phyloP scores from a whole-genome alignment of 106 monocot species.

The Acorus calamus region DNA sequence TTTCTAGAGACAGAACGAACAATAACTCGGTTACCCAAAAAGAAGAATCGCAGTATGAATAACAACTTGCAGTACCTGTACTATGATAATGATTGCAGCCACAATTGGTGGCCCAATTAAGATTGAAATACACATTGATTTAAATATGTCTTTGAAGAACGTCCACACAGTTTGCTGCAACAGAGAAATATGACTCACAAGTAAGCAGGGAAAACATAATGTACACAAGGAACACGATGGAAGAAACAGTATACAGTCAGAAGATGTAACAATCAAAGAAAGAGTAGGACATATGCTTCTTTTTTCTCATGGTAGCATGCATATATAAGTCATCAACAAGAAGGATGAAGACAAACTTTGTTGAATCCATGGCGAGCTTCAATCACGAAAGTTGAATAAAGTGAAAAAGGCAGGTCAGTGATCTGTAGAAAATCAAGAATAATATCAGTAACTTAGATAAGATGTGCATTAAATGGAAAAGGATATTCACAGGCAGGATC shows the following conservation, averaged over 20 bases:
- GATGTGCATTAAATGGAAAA: too few relatives aligned
- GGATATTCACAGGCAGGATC: too few relatives aligned
- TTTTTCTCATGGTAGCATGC: too few relatives aligned
- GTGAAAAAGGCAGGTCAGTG: conserved; percentile 89
- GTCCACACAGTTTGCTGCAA: conserved; percentile 86
- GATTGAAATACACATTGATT: conserved; percentile 62
- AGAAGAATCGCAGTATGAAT: background rate
- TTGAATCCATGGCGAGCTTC: conserved; percentile 98
- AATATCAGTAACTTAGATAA: background rate
- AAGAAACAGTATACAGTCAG: background rate
- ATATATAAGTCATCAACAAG: background rate
- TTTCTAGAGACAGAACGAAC: too few relatives aligned
- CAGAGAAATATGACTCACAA: conserved; percentile 6
- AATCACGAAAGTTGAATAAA: conserved; percentile 94
- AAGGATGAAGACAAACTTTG: conserved; percentile 42
- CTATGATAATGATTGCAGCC: conserved; percentile 75
- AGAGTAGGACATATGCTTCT: too few relatives aligned
- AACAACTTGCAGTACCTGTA: conserved; percentile 41
- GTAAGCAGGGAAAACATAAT: conserved; percentile 1
- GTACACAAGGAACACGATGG: background rate
- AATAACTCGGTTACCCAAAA: background rate
- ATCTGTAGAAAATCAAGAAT: conserved; percentile 41
- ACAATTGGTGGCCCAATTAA: conserved; percentile 88
- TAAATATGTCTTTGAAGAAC: conserved; percentile 80
- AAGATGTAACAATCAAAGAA: background rate